Conservation (phyloP, 257 asterid species). For the Solanum etuberosum region DNA sequence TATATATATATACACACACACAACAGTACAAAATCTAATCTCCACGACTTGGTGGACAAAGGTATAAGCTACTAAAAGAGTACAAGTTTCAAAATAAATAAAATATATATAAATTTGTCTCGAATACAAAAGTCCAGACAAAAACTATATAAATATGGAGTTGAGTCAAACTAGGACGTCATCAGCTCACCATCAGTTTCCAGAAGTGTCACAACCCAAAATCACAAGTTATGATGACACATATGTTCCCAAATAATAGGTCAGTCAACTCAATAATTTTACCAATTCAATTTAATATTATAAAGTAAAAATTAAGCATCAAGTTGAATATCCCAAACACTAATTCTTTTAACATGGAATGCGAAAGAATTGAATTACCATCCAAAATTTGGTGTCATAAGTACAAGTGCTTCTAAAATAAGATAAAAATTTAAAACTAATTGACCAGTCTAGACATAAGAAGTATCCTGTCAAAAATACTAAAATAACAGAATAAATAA, state of each 20-base stretch:
- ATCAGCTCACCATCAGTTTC: background rate
- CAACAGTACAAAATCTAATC: too few species aligned
- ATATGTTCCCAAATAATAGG: background rate
- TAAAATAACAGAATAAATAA: too few species aligned
- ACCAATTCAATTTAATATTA: background rate
- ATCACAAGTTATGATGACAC: background rate
- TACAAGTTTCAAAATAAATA: too few species aligned
- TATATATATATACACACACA: too few species aligned
- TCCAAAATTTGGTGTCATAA: too few species aligned
- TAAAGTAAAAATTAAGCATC: background rate
- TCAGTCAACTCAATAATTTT: background rate
- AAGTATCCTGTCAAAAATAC: background rate
- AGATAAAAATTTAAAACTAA: too few species aligned
- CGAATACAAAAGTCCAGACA: too few species aligned
- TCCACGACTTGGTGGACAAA: too few species aligned
- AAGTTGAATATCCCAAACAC: background rate
- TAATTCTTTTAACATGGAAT: background rate
- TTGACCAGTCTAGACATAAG: background rate
- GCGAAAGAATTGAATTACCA: background rate
- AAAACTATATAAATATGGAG: background rate
- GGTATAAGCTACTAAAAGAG: too few species aligned
- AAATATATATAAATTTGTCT: too few species aligned
- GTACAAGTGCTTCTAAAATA: background rate
- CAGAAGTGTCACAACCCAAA: background rate
- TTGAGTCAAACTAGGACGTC: background rate